phyloP scores from a whole-genome alignment of 2,329 filamentous ascomycete species.

The Cryphonectria japonica region DNA sequence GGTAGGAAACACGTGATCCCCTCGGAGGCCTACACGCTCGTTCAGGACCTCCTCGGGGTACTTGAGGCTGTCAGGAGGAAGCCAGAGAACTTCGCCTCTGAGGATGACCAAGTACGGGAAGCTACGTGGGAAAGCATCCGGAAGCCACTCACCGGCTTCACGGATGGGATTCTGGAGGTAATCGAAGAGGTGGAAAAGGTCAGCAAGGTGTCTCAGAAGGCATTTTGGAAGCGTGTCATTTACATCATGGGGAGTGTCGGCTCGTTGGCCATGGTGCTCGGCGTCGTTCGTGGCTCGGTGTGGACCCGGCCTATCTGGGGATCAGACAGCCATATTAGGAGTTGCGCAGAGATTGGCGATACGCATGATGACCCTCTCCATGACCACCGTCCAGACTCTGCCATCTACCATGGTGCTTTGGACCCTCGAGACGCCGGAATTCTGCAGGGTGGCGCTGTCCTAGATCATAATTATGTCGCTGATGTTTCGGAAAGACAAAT shows the following conservation, averaged over 20 bases:
- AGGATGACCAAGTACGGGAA: neutral
- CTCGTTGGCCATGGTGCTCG: neutral
- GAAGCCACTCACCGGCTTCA: neutral
- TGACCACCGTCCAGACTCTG: neutral
- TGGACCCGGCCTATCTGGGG: neutral
- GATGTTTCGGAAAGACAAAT: neutral
- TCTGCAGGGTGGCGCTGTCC: neutral
- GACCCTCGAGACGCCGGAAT: neutral
- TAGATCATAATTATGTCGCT: neutral
- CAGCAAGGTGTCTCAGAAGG: neutral
- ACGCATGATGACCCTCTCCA: neutral
- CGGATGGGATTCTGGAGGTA: neutral
- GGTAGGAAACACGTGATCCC: conserved; percentile 6
- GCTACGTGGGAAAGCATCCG: neutral
- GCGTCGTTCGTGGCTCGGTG: neutral
- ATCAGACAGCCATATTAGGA: neutral
- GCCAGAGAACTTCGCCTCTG: neutral
- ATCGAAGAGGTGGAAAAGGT: conserved; percentile 7
- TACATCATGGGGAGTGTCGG: neutral
- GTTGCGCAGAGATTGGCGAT: neutral
- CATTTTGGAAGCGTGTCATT: neutral
- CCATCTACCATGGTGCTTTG: too few species aligned
- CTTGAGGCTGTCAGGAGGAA: neutral
- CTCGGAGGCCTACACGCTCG: conserved; percentile 3
- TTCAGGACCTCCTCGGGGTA: neutral